Conservation (phyloP, 768 basidiomycete species). For the Coprinopsis sp. region DNA sequence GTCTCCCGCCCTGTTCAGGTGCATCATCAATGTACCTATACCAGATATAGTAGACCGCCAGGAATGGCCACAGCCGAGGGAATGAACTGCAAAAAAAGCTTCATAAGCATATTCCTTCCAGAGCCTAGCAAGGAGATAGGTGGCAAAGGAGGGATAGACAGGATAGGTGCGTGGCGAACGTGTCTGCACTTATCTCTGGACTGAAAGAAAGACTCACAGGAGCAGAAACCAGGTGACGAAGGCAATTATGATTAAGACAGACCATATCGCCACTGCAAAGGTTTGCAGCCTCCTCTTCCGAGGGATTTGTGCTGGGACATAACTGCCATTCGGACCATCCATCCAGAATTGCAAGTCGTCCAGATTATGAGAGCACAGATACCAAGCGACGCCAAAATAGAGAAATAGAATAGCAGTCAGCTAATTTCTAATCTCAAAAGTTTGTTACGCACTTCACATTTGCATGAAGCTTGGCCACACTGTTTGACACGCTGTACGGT, state of each 20-base stretch:
- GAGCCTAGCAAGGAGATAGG: too few species aligned
- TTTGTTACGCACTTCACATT: conserved; percentile 73
- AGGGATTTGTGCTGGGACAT: conserved; percentile 84
- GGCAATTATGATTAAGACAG: conserved; percentile 68
- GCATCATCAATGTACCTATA: conserved; percentile 67
- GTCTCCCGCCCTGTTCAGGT: conserved; percentile 67
- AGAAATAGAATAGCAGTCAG: too few species aligned
- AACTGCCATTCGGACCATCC: conserved; percentile 36
- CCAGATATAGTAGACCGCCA: conserved; percentile 79
- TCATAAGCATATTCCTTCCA: neutral
- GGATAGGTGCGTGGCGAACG: too few species aligned
- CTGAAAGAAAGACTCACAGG: conserved; percentile 50
- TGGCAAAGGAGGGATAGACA: neutral
- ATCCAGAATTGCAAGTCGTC: neutral
- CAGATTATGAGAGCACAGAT: too few species aligned
- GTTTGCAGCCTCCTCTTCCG: conserved; percentile 85
- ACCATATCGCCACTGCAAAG: conserved; percentile 84
- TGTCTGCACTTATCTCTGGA: neutral
- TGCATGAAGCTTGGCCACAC: conserved; percentile 63
- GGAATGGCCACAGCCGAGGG: conserved; percentile 83
- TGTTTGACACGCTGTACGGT: conserved; percentile 42
- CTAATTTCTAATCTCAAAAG: too few species aligned
- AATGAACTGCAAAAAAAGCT: conserved; percentile 55
- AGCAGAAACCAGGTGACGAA: conserved; percentile 70
- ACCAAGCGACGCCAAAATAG: too few species aligned